Evolutionary conservation across 1,284 basidiomycete genomes (phyloP).

Genomic region (Ceratobasidium sp.): DNA sequence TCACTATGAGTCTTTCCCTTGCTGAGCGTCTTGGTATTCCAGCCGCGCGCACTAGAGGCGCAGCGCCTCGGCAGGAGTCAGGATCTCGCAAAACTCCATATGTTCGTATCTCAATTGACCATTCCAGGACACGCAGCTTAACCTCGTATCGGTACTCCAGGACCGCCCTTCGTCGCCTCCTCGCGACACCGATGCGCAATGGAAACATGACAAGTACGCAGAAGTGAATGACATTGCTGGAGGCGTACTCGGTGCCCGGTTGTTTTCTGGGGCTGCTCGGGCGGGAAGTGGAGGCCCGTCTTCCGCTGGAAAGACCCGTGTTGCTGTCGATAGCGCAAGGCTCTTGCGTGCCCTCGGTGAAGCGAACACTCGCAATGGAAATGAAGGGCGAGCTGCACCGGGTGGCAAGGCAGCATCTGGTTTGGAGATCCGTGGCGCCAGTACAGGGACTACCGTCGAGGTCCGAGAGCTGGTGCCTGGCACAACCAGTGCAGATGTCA

Average conservation of each 20-base stretch:
- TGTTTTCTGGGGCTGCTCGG: constrained; percentile 27
- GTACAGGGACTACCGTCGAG: constrained; percentile 36
- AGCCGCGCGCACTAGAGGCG: background rate
- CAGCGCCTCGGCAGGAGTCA: constrained; percentile 5
- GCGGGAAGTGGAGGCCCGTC: background rate
- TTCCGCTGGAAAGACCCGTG: constrained; percentile 33
- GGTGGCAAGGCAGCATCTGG: constrained; percentile 20
- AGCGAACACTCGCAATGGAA: constrained; percentile 32
- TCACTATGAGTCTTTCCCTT: constrained; percentile 27
- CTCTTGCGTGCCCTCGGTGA: constrained; percentile 26
- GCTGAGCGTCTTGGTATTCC: constrained; percentile 34
- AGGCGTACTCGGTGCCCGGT: constrained; percentile 35
- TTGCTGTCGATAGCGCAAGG: constrained; percentile 31
- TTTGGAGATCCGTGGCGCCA: constrained; percentile 38
- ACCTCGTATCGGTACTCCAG: background rate
- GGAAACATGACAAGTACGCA: constrained; percentile 41
- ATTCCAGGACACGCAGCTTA: background rate
- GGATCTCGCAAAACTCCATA: constrained; percentile 34
- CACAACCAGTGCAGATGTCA: constrained; percentile 40
- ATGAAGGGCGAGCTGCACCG: background rate
- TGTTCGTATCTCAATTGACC: constrained; percentile 19
- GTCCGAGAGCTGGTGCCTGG: constrained; percentile 38
- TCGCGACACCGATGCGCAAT: constrained; percentile 33
- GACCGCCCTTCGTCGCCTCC: constrained; percentile 16
- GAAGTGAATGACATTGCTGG: constrained; percentile 39